A percentile compares a stretch with the other conserved stretches of the same genome.
These are phyloP conservation scores for Fusarium guadeloupense DNA, from an alignment of 2,329 filamentous ascomycete species.

Conservation along the genomic window DNA sequence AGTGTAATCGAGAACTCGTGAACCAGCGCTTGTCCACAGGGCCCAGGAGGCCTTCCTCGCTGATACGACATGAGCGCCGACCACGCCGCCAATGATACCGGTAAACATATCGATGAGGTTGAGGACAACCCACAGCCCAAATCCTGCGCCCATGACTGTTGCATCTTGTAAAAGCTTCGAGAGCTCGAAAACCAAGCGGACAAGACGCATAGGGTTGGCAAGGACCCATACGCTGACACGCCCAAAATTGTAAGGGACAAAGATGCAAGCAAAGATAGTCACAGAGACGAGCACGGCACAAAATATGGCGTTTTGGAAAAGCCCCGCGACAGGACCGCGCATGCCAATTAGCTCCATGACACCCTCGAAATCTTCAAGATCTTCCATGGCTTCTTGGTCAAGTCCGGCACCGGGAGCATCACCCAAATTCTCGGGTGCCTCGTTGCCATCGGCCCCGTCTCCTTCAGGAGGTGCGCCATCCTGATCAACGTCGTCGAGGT, in stretches of 20 bases:
- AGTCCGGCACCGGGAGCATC: constrained; percentile 74
- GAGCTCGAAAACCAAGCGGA: constrained; percentile 75
- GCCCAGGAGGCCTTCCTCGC: constrained; percentile 54
- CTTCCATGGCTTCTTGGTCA: constrained; percentile 79
- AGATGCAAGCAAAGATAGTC: constrained; percentile 86
- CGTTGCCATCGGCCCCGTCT: constrained; percentile 36
- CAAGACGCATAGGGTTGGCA: constrained; percentile 80
- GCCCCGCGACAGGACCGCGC: constrained; percentile 87
- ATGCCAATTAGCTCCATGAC: constrained; percentile 96
- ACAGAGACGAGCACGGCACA: constrained; percentile 89
- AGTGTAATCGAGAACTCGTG: constrained; percentile 61
- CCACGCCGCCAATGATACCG: constrained; percentile 46
- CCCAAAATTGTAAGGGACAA: constrained; percentile 91
- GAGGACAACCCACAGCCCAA: constrained; percentile 56
- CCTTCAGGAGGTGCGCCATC: constrained; percentile 46
- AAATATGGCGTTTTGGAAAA: constrained; percentile 95
- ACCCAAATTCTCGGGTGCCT: constrained; percentile 61
- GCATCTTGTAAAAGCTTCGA: constrained; percentile 85
- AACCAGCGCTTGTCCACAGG: constrained; percentile 54
- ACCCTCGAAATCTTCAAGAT: constrained; percentile 94
- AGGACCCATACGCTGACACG: constrained; percentile 82
- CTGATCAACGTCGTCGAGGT: constrained; percentile 47
- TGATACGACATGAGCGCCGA: constrained; percentile 44
- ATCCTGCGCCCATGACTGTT: constrained; percentile 71
- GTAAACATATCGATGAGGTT: constrained; percentile 53